Percentiles rank a stretch among this genome's conserved stretches.
Evolutionary conservation across 768 basidiomycete species (phyloP).

Genomic region (Lentinula edodes): DNA sequence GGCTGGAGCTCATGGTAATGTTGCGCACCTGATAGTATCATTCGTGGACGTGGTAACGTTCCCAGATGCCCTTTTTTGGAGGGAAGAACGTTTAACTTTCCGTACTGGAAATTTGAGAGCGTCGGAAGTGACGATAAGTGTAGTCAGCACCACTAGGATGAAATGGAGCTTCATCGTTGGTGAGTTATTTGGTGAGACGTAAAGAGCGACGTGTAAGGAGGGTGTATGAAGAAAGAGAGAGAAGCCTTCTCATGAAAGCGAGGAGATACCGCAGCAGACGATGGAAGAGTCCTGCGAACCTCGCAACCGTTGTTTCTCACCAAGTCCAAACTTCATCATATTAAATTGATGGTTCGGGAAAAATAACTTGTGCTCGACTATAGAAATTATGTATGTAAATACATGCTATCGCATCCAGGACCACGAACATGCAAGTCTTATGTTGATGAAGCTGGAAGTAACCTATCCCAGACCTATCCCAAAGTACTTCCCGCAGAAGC

Average conservation of each 20-base stretch:
- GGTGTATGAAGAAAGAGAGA: slow-evolving; percentile 7
- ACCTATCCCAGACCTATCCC: too few relatives aligned
- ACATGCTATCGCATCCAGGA: not conserved
- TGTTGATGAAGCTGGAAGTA: too few relatives aligned
- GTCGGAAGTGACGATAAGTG: slow-evolving; percentile 32
- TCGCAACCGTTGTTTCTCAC: not conserved
- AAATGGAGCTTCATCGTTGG: slow-evolving; percentile 34
- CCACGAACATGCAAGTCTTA: too few relatives aligned
- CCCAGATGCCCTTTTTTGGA: slow-evolving; percentile 26
- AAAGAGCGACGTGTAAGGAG: slow-evolving; percentile 19
- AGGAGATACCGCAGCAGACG: slow-evolving; percentile 10
- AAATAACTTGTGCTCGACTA: not conserved
- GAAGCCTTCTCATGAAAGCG: slow-evolving; percentile 3
- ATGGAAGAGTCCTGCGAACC: not conserved
- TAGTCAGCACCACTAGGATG: slow-evolving; percentile 30
- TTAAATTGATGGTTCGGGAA: not conserved
- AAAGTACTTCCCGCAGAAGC: too few relatives aligned
- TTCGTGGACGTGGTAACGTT: slow-evolving; percentile 29
- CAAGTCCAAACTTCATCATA: not conserved
- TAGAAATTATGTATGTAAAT: not conserved
- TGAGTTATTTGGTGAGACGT: slow-evolving; percentile 1
- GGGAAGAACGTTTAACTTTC: slow-evolving; percentile 30
- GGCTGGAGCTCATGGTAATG: slow-evolving; percentile 24
- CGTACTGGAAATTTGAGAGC: slow-evolving; percentile 45
- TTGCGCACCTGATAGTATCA: slow-evolving; percentile 14